Percentiles rank a stretch among this genome's conserved stretches.
Conservation (phyloP, 345 rosid species). For the Triadica sebifera region DNA sequence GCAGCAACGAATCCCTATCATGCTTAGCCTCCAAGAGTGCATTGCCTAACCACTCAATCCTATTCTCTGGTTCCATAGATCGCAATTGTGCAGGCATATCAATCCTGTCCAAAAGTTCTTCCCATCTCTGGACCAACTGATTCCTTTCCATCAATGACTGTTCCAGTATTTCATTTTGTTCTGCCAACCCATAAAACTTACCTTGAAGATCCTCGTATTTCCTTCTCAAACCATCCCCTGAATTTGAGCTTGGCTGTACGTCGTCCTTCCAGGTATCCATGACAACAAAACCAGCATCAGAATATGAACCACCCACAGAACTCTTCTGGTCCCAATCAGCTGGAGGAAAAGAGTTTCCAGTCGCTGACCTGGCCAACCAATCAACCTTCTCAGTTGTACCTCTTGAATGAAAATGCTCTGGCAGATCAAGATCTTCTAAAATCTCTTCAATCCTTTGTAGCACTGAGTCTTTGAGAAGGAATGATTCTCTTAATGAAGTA, state of each 20-base stretch:
- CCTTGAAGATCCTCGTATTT: slow-evolving; percentile 84
- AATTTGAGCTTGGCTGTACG: slow-evolving; percentile 48
- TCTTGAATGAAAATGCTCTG: slow-evolving; percentile 85
- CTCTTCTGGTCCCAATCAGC: slow-evolving; percentile 77
- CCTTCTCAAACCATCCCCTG: slow-evolving; percentile 71
- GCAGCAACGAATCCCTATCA: slow-evolving; percentile 60
- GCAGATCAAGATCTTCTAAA: slow-evolving; percentile 85
- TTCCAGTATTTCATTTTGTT: slow-evolving; percentile 97
- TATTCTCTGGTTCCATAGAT: slow-evolving; percentile 70
- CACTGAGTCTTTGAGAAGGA: slow-evolving; percentile 90
- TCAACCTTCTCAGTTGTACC: slow-evolving; percentile 89
- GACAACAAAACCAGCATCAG: slow-evolving; percentile 57
- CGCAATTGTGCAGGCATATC: slow-evolving; percentile 67
- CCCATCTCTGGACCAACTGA: slow-evolving; percentile 85
- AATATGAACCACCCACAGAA: slow-evolving; percentile 57
- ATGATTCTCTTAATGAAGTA: slow-evolving; percentile 88
- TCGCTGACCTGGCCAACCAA: slow-evolving; percentile 78
- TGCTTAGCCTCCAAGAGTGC: slow-evolving; percentile 60
- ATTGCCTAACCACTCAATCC: slow-evolving; percentile 80
- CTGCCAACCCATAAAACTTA: slow-evolving; percentile 90
- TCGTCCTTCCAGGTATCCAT: slow-evolving; percentile 84
- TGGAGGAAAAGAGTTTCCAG: slow-evolving; percentile 50
- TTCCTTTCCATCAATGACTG: slow-evolving; percentile 93
- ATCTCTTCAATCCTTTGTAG: slow-evolving; percentile 93
- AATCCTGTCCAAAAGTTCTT: slow-evolving; percentile 64